These are phyloP conservation scores for Discostella stelligera DNA, from an alignment of 352 stramenopile genomes.

Conservation along the genomic window DNA sequence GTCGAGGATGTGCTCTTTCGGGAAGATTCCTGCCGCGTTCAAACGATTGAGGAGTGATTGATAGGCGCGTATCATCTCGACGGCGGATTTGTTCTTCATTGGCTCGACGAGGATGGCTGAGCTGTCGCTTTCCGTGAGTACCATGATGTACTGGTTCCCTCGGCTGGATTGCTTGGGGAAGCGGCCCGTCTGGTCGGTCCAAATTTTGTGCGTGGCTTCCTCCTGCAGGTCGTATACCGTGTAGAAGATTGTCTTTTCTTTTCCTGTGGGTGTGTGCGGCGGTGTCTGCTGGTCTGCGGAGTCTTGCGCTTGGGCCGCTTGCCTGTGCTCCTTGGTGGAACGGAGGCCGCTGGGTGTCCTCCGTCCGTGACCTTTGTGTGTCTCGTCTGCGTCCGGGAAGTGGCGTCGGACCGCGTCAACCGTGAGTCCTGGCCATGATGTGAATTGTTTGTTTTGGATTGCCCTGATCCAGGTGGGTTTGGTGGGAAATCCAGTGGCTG, in stretches of 20 bases:
- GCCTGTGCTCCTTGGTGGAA: not conserved
- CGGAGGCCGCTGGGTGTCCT: not conserved
- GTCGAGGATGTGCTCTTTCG: conserved; percentile 38
- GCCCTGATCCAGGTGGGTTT: not conserved
- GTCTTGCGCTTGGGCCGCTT: too few species aligned
- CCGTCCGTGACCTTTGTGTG: not conserved
- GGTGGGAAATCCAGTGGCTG: not conserved
- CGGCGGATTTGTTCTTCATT: conserved; percentile 18
- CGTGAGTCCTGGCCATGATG: conserved; percentile 9
- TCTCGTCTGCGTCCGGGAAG: not conserved
- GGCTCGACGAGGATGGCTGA: conserved; percentile 37
- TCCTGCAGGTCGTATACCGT: not conserved
- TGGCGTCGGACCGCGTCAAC: not conserved
- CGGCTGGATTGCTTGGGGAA: conserved; percentile 22
- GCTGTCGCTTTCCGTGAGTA: conserved; percentile 48
- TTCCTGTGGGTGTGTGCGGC: not conserved
- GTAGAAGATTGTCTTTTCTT: conserved; percentile 4
- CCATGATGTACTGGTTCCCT: conserved; percentile 46
- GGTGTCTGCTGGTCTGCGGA: too few species aligned
- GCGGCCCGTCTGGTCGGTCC: conserved; percentile 38
- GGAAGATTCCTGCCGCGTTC: not conserved
- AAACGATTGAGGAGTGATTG: not conserved
- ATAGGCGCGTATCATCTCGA: conserved; percentile 23
- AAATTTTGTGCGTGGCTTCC: conserved; percentile 13
- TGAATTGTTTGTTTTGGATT: not conserved